These are phyloP conservation scores for Candida oleophila DNA, from an alignment of 805 yeast genomes.

Conservation along the genomic window DNA sequence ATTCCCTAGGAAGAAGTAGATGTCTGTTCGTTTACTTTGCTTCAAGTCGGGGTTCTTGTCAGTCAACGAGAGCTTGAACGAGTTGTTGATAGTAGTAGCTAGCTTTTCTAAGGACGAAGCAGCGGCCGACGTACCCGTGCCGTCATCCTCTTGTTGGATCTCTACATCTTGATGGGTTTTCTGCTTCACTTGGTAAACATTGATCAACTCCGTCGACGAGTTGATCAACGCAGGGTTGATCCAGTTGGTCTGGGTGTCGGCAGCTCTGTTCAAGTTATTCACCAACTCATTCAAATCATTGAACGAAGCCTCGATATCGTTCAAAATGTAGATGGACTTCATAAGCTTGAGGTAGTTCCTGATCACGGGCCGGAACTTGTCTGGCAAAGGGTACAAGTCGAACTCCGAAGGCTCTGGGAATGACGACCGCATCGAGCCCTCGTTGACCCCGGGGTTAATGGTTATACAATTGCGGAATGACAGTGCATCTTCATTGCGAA, in stretches of 20 bases:
- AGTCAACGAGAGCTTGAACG: slow-evolving; percentile 74
- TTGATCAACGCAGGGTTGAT: slow-evolving; percentile 43
- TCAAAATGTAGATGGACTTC: slow-evolving; percentile 30
- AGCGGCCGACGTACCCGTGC: slow-evolving; percentile 15
- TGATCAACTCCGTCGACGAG: slow-evolving; percentile 40
- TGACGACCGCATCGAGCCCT: slow-evolving; percentile 30
- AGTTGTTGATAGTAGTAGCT: slow-evolving; percentile 64
- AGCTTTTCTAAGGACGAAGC: slow-evolving; percentile 45
- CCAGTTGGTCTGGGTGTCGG: slow-evolving; percentile 56
- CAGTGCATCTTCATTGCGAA: neutral
- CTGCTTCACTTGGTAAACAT: slow-evolving; percentile 37
- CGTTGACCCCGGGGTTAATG: slow-evolving; percentile 32
- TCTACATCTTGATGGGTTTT: slow-evolving; percentile 26
- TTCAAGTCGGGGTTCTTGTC: slow-evolving; percentile 61
- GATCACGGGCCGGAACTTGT: slow-evolving; percentile 34
- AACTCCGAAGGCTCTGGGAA: slow-evolving; percentile 39
- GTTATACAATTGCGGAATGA: slow-evolving; percentile 20
- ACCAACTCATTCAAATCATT: slow-evolving; percentile 40
- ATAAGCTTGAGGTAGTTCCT: slow-evolving; percentile 32
- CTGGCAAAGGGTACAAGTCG: slow-evolving; percentile 37
- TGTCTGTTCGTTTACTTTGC: slow-evolving; percentile 57
- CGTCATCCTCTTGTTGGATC: slow-evolving; percentile 18
- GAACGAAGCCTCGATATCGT: slow-evolving; percentile 34
- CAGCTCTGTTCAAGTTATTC: slow-evolving; percentile 48
- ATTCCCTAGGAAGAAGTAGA: slow-evolving; percentile 68